Base-by-base conservation (phyloP, 2,329 filamentous ascomycete genomes). In the Cercospora sp. region DNA sequence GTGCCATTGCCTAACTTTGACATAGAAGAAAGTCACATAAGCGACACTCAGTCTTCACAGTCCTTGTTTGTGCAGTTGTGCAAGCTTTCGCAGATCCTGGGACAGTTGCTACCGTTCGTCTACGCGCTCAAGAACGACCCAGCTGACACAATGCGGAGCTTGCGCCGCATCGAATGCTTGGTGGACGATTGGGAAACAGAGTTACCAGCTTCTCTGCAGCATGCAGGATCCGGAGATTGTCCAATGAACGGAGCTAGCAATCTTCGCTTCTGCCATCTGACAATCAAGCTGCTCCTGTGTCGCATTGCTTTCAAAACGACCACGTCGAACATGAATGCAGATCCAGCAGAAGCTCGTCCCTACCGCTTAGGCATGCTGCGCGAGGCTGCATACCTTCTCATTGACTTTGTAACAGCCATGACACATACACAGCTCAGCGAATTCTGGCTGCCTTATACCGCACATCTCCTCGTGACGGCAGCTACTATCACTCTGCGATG, bases 11-110 rank as follows among this genome's bases (percentile, higher is more conserved):
- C 86, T 3, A 83, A 81, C 0, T 75, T 66, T 51, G 82, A 62
- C 67, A 77, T 33, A 69, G 79, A 28, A 33, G 61, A 64, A 2
- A 36, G 55, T 1, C n/a, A 30, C 26, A 60, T 63, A 16, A 28
- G 57, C 9, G 45, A 61, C 36, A 45, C n/a, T 23, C 28, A 23
- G 20, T 53, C 28, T 30, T 82, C 84, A 13, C 82, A 83, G 1
- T 80, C 82, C 58, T 85, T 84, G 53, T 86, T 86, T 66, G 81
- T 86, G 42, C 81, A 84, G 20, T 78, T 87, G 4, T 87, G 85
- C 72, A 80, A 78, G 12, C 76, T 87, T 73, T 85, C 75, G 74
- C 76, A 79, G 55, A 74, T 81, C 8, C 76, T 82, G n/a, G 78
- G 79, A 6, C 77, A 80, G 28, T 75, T 81, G 9, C 69, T 82